Percentiles rank a stretch among this genome's conserved stretches.
Evolutionary conservation across 2,329 filamentous ascomycete species (phyloP).

Genomic region (Pseudocercospora vitis): DNA sequence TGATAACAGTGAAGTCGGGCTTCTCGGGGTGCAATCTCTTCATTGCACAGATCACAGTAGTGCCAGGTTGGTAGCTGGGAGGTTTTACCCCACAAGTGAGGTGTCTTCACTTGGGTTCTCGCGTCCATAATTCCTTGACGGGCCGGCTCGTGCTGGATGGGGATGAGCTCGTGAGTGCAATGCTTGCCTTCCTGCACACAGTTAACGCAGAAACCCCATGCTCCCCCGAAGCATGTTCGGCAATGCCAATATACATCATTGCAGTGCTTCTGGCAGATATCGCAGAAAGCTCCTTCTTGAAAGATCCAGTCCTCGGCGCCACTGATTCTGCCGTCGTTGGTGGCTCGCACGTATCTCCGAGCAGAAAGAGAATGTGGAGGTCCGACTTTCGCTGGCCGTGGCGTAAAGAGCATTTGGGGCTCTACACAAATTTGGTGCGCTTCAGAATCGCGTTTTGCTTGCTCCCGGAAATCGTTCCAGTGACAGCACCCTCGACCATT

Average conservation of each 20-base stretch:
- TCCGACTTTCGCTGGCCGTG: neutral
- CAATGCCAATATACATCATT: neutral
- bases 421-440: too few relatives aligned
- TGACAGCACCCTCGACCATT: neutral
- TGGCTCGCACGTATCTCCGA: neutral
- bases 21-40: neutral
- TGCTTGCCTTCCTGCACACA: slow-evolving; percentile 1
- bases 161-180: neutral
- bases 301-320: neutral
- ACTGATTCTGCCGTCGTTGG: neutral
- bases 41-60: neutral
- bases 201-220: neutral
- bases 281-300: slow-evolving; percentile 1
- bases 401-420: neutral
- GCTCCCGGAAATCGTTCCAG: neutral
- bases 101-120: neutral
- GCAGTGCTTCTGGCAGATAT: neutral
- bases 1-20: neutral
- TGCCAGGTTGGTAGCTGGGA: neutral
- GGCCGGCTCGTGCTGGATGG: neutral
- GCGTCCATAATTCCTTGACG: neutral
- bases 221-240: slow-evolving; percentile 1
- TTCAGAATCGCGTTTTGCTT: neutral
- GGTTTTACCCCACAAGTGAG: neutral
- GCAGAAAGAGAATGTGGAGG: neutral